phyloP scores from a whole-genome alignment of 495 filamentous ascomycete genomes.

The Xylaria cubensis region DNA sequence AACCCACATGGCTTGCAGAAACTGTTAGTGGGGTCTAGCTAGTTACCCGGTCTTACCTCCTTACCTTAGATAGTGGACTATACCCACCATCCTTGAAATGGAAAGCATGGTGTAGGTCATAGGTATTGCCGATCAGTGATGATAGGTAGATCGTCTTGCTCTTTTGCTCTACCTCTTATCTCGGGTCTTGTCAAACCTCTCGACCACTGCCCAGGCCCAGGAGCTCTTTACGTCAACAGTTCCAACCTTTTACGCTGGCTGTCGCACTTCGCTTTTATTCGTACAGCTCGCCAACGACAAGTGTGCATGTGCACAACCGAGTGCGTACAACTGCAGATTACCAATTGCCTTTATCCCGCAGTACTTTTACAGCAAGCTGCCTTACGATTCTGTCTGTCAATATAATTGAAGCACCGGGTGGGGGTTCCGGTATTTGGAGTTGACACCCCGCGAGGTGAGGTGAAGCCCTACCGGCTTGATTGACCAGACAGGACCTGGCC shows the following conservation, averaged over 20 bases:
- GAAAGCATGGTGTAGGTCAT: slow-evolving; percentile 2
- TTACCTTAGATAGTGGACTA: background rate
- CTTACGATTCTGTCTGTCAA: background rate
- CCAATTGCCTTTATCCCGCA: slow-evolving; percentile 11
- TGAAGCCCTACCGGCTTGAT: slow-evolving; percentile 13
- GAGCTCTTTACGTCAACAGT: background rate
- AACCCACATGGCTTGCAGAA: slow-evolving; percentile 28
- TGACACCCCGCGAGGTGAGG: slow-evolving; percentile 21
- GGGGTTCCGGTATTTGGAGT: slow-evolving; percentile 23
- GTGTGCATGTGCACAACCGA: background rate
- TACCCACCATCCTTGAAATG: slow-evolving; percentile 8
- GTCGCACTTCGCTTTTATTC: background rate
- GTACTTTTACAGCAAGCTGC: background rate
- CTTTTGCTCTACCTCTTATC: background rate
- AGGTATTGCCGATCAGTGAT: background rate
- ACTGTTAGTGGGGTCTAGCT: slow-evolving; percentile 6
- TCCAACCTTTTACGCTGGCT: background rate
- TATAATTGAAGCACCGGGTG: slow-evolving; percentile 1
- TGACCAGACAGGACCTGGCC: slow-evolving; percentile 5
- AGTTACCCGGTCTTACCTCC: background rate
- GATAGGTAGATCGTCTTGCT: background rate
- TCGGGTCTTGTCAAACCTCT: background rate
- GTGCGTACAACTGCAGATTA: background rate
- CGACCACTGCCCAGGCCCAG: background rate
- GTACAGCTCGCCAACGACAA: background rate